A percentile compares a stretch with the other conserved stretches of the same genome.
These are phyloP conservation scores for Ophiosphaerella narmari DNA, from an alignment of 2,329 filamentous ascomycete genomes.

Conservation along the genomic window DNA sequence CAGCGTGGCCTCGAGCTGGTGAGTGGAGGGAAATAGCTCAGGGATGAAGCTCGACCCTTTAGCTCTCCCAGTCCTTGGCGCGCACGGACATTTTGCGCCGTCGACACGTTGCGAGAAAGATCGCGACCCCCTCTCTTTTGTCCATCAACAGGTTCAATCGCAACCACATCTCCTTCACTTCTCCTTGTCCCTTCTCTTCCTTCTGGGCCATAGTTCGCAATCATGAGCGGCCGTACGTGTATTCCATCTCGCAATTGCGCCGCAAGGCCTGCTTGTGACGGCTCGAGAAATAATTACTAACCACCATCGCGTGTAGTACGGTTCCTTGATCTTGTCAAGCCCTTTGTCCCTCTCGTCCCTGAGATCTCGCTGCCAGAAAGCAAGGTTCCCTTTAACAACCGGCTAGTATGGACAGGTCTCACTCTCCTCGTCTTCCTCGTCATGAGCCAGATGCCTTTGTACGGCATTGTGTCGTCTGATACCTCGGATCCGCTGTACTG, in stretches of 20 bases:
- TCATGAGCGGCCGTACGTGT: slow-evolving; percentile 64
- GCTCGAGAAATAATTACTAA: slow-evolving; percentile 22
- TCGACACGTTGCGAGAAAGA: slow-evolving; percentile 39
- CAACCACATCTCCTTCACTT: slow-evolving; percentile 33
- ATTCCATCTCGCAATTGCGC: slow-evolving; percentile 32
- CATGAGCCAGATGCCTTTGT: slow-evolving; percentile 97
- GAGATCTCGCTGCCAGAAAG: slow-evolving; percentile 89
- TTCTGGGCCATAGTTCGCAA: slow-evolving; percentile 48
- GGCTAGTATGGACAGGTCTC: slow-evolving; percentile 59
- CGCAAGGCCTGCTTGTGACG: slow-evolving; percentile 12
- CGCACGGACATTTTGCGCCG: slow-evolving; percentile 25
- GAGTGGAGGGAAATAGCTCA: slow-evolving; percentile 21
- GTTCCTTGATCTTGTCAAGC: slow-evolving; percentile 99
- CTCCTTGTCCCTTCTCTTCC: slow-evolving; percentile 41
- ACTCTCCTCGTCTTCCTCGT: slow-evolving; percentile 98
- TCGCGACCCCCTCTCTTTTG: slow-evolving; percentile 35
- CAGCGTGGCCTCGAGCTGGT: slow-evolving; percentile 30
- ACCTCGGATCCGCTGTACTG: slow-evolving; percentile 99
- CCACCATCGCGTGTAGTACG: slow-evolving; percentile 67
- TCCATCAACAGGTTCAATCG: slow-evolving; percentile 32
- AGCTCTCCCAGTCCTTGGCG: slow-evolving; percentile 7
- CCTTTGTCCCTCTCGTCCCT: slow-evolving; percentile 98
- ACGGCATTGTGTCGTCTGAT: slow-evolving; percentile 95
- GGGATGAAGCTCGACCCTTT: slow-evolving; percentile 28
- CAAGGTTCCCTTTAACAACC: slow-evolving; percentile 97